phyloP scores from a whole-genome alignment of 2,329 filamentous ascomycete species.

The Elsinoe perseae region DNA sequence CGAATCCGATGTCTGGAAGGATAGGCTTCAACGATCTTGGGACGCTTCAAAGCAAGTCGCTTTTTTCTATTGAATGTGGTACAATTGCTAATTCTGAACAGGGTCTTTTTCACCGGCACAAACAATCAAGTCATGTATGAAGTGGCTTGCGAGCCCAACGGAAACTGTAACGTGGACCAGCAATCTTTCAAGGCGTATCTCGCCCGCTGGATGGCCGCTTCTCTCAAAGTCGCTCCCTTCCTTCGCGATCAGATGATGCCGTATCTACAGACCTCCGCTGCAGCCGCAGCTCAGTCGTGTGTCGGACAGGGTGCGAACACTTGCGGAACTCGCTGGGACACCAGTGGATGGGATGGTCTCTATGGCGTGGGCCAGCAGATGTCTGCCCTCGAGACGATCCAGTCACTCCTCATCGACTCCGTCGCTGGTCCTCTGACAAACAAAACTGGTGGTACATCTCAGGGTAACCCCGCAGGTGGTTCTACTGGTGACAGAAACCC shows the following conservation, averaged over 20 bases:
- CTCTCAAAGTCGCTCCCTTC: constrained; percentile 52
- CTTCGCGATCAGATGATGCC: constrained; percentile 45
- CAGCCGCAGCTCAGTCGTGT: constrained; percentile 48
- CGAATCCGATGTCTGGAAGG: constrained; percentile 24
- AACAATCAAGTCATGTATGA: constrained; percentile 37
- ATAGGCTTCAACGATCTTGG: constrained; percentile 22
- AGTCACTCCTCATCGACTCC: constrained; percentile 34
- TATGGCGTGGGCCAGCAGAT: constrained; percentile 51
- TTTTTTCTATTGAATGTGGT: no score
- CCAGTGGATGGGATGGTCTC: constrained; percentile 37
- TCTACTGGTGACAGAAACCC: constrained; percentile 26
- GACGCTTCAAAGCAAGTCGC: no score
- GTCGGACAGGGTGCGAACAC: constrained; percentile 38
- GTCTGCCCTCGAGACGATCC: constrained; percentile 48
- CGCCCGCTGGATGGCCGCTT: constrained; percentile 44
- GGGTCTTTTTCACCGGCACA: constrained; percentile 36
- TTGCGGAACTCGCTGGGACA: constrained; percentile 39
- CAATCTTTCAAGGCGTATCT: constrained; percentile 40
- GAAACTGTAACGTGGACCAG: constrained; percentile 39
- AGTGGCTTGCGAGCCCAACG: constrained; percentile 35
- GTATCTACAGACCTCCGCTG: constrained; percentile 46
- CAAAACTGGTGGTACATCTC: constrained; percentile 45
- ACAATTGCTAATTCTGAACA: no score
- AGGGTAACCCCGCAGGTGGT: constrained; percentile 39
- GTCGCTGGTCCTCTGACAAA: constrained; percentile 40